Conservation (phyloP, 768 basidiomycete genomes). For the Serendipita sp. region DNA sequence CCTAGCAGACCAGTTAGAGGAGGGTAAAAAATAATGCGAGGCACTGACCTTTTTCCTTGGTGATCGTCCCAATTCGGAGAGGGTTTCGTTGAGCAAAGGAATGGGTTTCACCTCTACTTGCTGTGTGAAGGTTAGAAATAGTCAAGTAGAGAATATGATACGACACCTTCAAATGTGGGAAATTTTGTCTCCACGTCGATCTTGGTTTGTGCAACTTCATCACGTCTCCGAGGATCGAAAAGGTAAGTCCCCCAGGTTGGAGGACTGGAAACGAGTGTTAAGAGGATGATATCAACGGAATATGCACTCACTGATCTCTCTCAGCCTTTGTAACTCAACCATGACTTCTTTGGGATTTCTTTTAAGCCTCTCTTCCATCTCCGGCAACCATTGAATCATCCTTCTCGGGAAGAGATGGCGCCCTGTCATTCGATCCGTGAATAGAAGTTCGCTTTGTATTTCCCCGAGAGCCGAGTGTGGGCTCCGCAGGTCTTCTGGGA, state of each 20-base stretch:
- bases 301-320: slow-evolving; percentile 42
- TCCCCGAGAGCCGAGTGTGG: slow-evolving; percentile 66
- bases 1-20: too few relatives aligned
- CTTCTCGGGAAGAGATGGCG: slow-evolving; percentile 51
- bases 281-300: background rate
- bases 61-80: slow-evolving; percentile 58
- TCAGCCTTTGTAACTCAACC: slow-evolving; percentile 57
- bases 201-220: slow-evolving; percentile 55
- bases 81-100: slow-evolving; percentile 46
- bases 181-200: slow-evolving; percentile 58
- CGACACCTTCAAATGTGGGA: slow-evolving; percentile 47
- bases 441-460: slow-evolving; percentile 49
- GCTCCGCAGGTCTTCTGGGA: slow-evolving; percentile 84
- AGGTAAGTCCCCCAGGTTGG: slow-evolving; percentile 68
- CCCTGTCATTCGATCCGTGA: slow-evolving; percentile 51
- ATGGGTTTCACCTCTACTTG: slow-evolving; percentile 43
- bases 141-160: background rate
- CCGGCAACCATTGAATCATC: slow-evolving; percentile 67
- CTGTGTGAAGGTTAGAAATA: background rate
- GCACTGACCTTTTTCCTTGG: slow-evolving; percentile 53
- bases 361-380: slow-evolving; percentile 53
- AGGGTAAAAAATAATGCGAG: too few relatives aligned
- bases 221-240: slow-evolving; percentile 84
- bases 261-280: slow-evolving; percentile 40
- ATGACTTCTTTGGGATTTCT: slow-evolving; percentile 58